Percentiles rank a stretch among this genome's conserved stretches.
Conservation (phyloP, 306 rosid species). For the Medicago arabica region DNA sequence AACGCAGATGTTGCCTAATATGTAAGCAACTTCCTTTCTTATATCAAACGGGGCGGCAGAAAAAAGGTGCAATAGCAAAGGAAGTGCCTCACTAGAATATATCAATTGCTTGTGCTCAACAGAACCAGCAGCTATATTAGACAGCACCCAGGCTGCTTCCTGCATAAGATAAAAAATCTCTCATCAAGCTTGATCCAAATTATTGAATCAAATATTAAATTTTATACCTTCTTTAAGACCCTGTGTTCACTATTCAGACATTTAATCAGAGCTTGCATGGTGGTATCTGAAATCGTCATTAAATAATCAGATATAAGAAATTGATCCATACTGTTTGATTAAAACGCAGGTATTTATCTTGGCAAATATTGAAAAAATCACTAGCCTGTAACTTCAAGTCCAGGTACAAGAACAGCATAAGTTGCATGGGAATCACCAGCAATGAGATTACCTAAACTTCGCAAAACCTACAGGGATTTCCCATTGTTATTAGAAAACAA, state of each 20-base stretch:
- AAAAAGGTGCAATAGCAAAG: slow-evolving; percentile 71
- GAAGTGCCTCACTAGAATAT: slow-evolving; percentile 68
- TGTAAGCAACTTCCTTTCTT: slow-evolving; percentile 92
- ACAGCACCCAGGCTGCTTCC: slow-evolving; percentile 98
- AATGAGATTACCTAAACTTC: slow-evolving; percentile 91
- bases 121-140: slow-evolving; percentile 90
- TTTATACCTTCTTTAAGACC: slow-evolving; percentile 81
- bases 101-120: slow-evolving; percentile 83
- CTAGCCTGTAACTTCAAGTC: slow-evolving; percentile 82
- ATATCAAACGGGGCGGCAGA: slow-evolving; percentile 83
- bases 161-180: slow-evolving; percentile 43
- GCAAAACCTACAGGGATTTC: slow-evolving; percentile 66
- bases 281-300: slow-evolving; percentile 64
- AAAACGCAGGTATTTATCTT: slow-evolving; percentile 26
- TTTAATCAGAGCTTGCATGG: slow-evolving; percentile 67
- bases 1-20: slow-evolving; percentile 90
- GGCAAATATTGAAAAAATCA: slow-evolving; percentile 38
- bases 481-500: slow-evolving; percentile 45
- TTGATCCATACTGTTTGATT: background rate
- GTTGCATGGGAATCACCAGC: slow-evolving; percentile 80
- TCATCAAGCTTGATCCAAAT: slow-evolving; percentile 36
- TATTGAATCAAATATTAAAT: slow-evolving; percentile 22
- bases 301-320: slow-evolving; percentile 16
- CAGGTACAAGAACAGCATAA: slow-evolving; percentile 66
- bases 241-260: slow-evolving; percentile 91